Conservation (phyloP, 352 stramenopile species). For the Pythium angustatum region DNA sequence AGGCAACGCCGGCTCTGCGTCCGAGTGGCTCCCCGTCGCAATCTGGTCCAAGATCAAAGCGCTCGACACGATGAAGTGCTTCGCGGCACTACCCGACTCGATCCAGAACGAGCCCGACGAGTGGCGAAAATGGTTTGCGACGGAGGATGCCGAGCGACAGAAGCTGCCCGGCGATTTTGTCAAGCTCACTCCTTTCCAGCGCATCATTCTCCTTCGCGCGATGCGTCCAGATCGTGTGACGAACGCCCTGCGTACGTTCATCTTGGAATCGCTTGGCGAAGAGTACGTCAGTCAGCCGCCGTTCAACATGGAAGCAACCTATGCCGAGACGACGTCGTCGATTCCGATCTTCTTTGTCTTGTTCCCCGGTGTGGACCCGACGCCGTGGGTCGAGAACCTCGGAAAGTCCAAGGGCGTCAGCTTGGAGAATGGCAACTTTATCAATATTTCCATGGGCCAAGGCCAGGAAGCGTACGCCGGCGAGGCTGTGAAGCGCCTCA, state of each 20-base stretch:
- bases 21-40: conserved; percentile 89
- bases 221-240: conserved; percentile 95
- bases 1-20: conserved; percentile 91
- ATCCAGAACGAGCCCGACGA: conserved; percentile 97
- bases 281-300: conserved; percentile 91
- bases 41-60: conserved; percentile 95
- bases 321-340: conserved; percentile 88
- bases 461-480: conserved; percentile 94
- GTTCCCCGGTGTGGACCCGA: conserved; percentile 94
- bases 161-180: conserved; percentile 94
- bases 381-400: conserved; percentile 93
- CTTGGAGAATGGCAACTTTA: conserved; percentile 93
- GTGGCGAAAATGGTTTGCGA: conserved; percentile 96
- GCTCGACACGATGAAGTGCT: conserved; percentile 90
- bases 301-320: conserved; percentile 93
- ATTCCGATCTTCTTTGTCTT: conserved; percentile 97
- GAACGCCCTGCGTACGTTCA: conserved; percentile 91
- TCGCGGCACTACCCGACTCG: conserved; percentile 91
- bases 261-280: conserved; percentile 86
- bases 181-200: conserved; percentile 79
- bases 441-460: conserved; percentile 94
- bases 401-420: conserved; percentile 87
- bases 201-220: conserved; percentile 89
- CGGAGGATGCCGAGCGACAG: conserved; percentile 92
- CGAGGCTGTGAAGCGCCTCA: conserved; percentile 89